Base-by-base conservation (phyloP, 148 eudicot genomes). In the Salicornia ramosissima region DNA sequence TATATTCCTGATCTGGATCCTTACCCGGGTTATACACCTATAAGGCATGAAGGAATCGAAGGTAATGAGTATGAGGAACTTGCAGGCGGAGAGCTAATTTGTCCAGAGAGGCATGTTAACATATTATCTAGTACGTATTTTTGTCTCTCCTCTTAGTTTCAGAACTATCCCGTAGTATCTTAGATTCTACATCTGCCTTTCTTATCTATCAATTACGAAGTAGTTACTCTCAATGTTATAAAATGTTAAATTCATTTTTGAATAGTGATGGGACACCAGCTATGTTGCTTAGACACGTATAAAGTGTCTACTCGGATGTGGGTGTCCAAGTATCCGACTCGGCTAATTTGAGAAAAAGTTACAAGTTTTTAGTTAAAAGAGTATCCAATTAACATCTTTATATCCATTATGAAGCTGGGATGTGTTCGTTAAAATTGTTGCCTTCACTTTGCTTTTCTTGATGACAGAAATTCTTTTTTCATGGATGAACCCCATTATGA, bases 401-500 rank as follows among this genome's bases (percentile, higher is more conserved):
- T n/a, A n/a, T n/a, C n/a, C n/a, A n/a, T n/a, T n/a, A n/a, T n/a
- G n/a, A n/a, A n/a, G n/a, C 40, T 36, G 40, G 40, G 40, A 36
- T 36, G 40, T 8, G 40, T n/a, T 53, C n/a, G 46, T 24, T 6
- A 57, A 60, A 46, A 64, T 71, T 45, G 74, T 58, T 30, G 30
- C n/a, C 51, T 64, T 54, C 70, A 45, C 33, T 67, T 54, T 42
- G 58, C 67, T 75, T 63, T 29, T 22, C 60, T 73, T 39, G 59
- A 62, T 71, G 76, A 63, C 66, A 94, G 98, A 71, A 60, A 87
- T 81, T 70, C 61, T 73, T n/a, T 94, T 90, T 81, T 71, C 80
- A 22, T 94, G 98, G 98, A 88, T 94, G 84, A 85, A 83, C 70
- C 96, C 88, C 39, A 77, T 94, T 64, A 90, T 94, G 98, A 53